phyloP scores from a whole-genome alignment of 106 monocot genomes.

The Xerophyta viscosa region DNA sequence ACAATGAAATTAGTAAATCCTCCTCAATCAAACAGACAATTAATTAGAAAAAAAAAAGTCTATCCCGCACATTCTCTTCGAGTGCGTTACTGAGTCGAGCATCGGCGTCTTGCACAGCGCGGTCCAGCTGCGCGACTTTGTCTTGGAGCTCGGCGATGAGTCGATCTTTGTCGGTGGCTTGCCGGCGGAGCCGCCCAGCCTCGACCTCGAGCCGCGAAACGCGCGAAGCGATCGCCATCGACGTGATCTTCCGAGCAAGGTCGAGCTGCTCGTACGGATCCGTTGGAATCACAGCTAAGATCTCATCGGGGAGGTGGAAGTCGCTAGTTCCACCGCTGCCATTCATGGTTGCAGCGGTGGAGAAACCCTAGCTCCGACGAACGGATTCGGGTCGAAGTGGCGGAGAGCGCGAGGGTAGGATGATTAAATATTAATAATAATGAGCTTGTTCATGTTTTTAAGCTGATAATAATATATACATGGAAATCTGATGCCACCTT shows the following conservation, averaged over 20 bases:
- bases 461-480: too few species aligned
- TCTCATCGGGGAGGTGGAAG: slow-evolving; percentile 63
- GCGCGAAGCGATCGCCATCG: slow-evolving; percentile 77
- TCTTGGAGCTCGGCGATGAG: slow-evolving; percentile 57
- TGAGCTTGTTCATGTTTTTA: too few species aligned
- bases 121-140: slow-evolving; percentile 40
- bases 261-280: slow-evolving; percentile 88
- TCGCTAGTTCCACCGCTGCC: slow-evolving; percentile 11
- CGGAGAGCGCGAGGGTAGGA: too few species aligned
- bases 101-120: slow-evolving; percentile 37
- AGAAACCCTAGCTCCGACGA: neutral
- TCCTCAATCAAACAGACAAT: neutral
- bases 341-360: too few species aligned
- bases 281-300: slow-evolving; percentile 71
- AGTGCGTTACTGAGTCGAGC: slow-evolving; percentile 27
- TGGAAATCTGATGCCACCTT: too few species aligned
- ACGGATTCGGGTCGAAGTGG: too few species aligned
- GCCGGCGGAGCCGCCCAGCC: slow-evolving; percentile 31
- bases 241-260: slow-evolving; percentile 79
- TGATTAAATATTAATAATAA: too few species aligned
- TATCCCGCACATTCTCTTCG: slow-evolving; percentile 67
- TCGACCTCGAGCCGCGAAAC: slow-evolving; percentile 69
- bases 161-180: slow-evolving; percentile 48
- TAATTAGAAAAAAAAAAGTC: neutral
- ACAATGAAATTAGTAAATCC: too few species aligned